phyloP scores from a whole-genome alignment of 2,329 filamentous ascomycete species.

The Alternaria sp. region DNA sequence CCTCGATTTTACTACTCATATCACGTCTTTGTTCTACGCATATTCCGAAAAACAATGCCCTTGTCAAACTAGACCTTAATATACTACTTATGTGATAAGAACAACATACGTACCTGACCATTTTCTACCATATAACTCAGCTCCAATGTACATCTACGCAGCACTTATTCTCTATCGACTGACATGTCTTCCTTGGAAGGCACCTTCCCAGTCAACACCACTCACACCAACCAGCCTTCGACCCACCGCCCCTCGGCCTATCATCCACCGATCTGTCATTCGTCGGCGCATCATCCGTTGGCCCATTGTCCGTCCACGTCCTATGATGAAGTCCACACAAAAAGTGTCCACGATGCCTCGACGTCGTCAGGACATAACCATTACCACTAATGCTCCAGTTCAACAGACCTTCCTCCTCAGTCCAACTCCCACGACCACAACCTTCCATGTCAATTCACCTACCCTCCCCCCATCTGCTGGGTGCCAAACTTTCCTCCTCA shows the following conservation, averaged over 20 bases:
- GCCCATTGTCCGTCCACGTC: not conserved
- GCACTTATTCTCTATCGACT: not conserved
- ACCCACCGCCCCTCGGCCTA: not conserved
- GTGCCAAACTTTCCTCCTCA: conserved; percentile 7
- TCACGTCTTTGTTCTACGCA: not conserved
- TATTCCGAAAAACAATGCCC: not conserved
- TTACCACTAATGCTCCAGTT: not conserved
- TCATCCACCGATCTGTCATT: not conserved
- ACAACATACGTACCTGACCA: not conserved
- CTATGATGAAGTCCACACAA: not conserved
- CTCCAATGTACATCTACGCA: not conserved
- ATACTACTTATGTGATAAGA: not conserved
- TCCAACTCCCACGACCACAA: conserved; percentile 4
- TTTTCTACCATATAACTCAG: not conserved
- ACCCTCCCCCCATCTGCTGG: not conserved
- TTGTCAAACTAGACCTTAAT: not conserved
- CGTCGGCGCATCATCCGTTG: not conserved
- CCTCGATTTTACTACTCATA: not conserved
- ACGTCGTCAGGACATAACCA: not conserved
- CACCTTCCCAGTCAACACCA: not conserved
- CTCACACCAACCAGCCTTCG: not conserved
- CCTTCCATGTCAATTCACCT: not conserved
- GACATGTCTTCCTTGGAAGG: not conserved
- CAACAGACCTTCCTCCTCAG: conserved; percentile 14
- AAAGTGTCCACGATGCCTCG: not conserved